These are phyloP conservation scores for Stachybotrys chartarum DNA, from an alignment of 2,329 filamentous ascomycete genomes.

Conservation along the genomic window DNA sequence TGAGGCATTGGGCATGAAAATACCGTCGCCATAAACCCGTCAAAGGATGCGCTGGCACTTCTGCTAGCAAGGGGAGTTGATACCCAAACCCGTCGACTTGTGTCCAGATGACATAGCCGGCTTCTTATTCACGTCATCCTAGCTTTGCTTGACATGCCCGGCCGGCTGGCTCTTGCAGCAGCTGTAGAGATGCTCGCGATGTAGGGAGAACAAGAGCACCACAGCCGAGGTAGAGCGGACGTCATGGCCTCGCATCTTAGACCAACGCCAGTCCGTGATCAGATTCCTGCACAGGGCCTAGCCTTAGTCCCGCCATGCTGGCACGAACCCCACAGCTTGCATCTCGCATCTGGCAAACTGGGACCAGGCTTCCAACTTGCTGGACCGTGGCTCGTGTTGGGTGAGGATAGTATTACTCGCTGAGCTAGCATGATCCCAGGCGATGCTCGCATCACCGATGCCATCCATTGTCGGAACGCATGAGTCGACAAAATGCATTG, in stretches of 20 bases:
- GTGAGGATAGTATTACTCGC: too few relatives aligned
- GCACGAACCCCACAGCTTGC: not conserved
- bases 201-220: too few relatives aligned
- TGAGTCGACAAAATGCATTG: too few relatives aligned
- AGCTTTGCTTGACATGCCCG: not conserved
- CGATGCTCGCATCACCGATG: not conserved
- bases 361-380: not conserved
- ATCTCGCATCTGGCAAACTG: not conserved
- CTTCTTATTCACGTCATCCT: not conserved
- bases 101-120: not conserved
- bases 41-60: not conserved
- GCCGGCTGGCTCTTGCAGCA: too few relatives aligned
- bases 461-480: too few relatives aligned
- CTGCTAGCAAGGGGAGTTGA: not conserved
- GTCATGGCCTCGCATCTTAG: not conserved
- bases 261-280: too few relatives aligned
- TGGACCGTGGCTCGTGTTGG: too few relatives aligned
- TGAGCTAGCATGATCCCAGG: too few relatives aligned
- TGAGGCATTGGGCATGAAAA: too few relatives aligned
- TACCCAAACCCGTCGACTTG: not conserved
- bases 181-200: too few relatives aligned
- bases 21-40: too few relatives aligned
- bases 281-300: not conserved
- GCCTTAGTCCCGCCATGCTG: not conserved
- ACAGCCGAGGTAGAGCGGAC: not conserved